Conservation (phyloP, 2,329 filamentous ascomycete species). For the Pseudogymnoascus sp. region DNA sequence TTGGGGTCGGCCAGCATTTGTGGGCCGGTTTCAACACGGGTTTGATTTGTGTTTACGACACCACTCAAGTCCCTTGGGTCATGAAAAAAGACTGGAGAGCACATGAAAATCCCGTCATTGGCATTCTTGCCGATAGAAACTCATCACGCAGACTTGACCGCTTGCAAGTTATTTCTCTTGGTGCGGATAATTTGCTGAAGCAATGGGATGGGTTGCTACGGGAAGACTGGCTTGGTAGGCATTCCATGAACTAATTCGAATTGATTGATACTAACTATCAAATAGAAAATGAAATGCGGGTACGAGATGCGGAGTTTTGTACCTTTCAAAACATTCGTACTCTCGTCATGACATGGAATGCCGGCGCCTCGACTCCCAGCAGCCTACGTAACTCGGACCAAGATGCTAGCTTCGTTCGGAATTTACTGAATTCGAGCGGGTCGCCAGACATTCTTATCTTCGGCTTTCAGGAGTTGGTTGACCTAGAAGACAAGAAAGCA, state of each 20-base stretch:
- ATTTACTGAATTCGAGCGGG: conserved; percentile 68
- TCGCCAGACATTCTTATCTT: conserved; percentile 89
- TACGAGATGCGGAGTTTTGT: conserved; percentile 75
- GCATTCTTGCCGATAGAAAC: conserved; percentile 69
- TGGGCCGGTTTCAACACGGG: conserved; percentile 96
- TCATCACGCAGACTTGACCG: conserved; percentile 81
- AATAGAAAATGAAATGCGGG: conserved; percentile 75
- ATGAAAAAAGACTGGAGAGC: conserved; percentile 94
- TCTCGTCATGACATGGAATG: conserved; percentile 91
- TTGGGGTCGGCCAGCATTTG: conserved; percentile 71
- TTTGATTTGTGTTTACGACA: conserved; percentile 89
- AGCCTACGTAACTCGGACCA: conserved; percentile 64
- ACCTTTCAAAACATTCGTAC: conserved; percentile 75
- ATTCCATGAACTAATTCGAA: background rate
- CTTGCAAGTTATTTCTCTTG: conserved; percentile 77
- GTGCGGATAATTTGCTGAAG: conserved; percentile 76
- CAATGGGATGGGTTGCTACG: conserved; percentile 90
- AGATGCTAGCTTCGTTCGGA: conserved; percentile 72
- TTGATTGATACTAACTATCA: conserved; percentile 10
- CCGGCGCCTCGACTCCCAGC: conserved; percentile 87
- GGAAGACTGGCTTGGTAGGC: conserved; percentile 79
- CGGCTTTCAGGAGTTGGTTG: conserved; percentile 97
- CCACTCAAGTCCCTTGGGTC: conserved; percentile 72
- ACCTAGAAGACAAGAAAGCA: conserved; percentile 93
- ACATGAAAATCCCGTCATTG: conserved; percentile 75